Base-by-base conservation (phyloP, 192 early-diverging fungal genomes). In the Podila epicladia region DNA sequence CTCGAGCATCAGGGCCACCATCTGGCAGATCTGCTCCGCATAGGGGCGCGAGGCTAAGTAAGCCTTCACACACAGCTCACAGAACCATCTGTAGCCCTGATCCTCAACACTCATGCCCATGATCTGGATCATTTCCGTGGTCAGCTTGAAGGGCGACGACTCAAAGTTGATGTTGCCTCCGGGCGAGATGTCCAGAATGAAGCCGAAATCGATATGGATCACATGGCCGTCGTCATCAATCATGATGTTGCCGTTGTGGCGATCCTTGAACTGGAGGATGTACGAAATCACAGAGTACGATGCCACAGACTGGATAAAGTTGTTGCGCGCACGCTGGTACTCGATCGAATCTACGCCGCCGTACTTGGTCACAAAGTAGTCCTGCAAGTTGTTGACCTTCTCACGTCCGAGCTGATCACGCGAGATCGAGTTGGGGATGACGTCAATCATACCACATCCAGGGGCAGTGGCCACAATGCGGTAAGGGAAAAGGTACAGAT, bases 191-290 rank as follows among this genome's bases (percentile, higher is more conserved):
- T 97, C 96, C 58, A 99, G 88, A 69, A 99, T 97, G 79, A 99
- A 99, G 19, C 98, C 98, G 75, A 99, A 99, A 83, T 99, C 97
- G 69, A 99, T 98, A 84, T 99, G 98, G 75, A 99, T 87, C 31
- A 99, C 92, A 79, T 99, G 96, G 0, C 98, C 98, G 67, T 94
- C 87, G 66, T 95, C 91, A 69, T 99, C 98, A 67, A 99, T 89
- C 98, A 99, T 99, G 73, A 99, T 98, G 85, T 99, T 99, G 60
- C 97, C 97, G 84, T 99, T 99, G 82, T 99, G 97, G 28, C 98
- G 89, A 87, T 99, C 98, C 83, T 99, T 99, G 86, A 99, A 95
- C 82, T 99, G 97, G 29, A 99, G 87, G 67, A 99, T 57, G 83
- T 95, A 99, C 62, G 96, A 89, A 17, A 99, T 91, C 28, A 99